Evolutionary conservation across 1,284 basidiomycete genomes (phyloP), one percentile per base, ranked within the genome.

Genomic region (Cerrena zonata): DNA sequence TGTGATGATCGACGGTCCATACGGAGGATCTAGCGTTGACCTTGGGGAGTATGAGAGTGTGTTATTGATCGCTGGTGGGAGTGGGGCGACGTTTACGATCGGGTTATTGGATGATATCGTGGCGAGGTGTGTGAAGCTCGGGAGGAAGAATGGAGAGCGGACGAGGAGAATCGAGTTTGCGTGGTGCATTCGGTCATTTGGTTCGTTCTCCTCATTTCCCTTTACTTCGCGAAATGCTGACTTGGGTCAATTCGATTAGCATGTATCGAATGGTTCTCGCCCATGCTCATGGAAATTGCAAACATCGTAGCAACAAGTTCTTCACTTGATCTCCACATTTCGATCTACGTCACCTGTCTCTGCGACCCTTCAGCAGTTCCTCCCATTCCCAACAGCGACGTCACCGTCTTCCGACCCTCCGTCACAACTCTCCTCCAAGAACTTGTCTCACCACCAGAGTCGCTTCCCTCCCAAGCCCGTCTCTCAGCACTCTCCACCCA

Each of bases 281-380:
- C 77, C 1, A 67, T 75, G 55, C 71, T 85, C 12, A 65, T 65
- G 48, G 78, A 82, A 48, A 82, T 89, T 52, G 81, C 81, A 0
- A 66, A 53, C 38, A 54, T 61, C 13, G 66, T 76, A 2, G 72
- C 70, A 0, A 68, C 69, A 2, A 67, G 67, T 19, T 54, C 57
- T 0, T n/a, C n/a, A n/a, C 59, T 89, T 3, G 73, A 82, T 42
- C 69, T 88, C 15, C 79, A 80, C 59, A 75, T 89, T 39, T 76
- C 77, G 2, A 71, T 88, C 38, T 88, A 80, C 60, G 82, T 88
- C 34, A 89, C 85, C 1, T 87, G 86, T 60, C 65, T 83, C 36
- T 89, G 86, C 64, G 68, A 81, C 54, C 81, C 82, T 3, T 81
- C 83, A 55, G 74, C 73, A 0, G 70, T 86, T 1, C 82, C 81